Percentiles rank a stretch among this genome's conserved stretches.
Evolutionary conservation across 2,329 filamentous ascomycete species (phyloP).

Genomic region (Diaporthe citriasiana): DNA sequence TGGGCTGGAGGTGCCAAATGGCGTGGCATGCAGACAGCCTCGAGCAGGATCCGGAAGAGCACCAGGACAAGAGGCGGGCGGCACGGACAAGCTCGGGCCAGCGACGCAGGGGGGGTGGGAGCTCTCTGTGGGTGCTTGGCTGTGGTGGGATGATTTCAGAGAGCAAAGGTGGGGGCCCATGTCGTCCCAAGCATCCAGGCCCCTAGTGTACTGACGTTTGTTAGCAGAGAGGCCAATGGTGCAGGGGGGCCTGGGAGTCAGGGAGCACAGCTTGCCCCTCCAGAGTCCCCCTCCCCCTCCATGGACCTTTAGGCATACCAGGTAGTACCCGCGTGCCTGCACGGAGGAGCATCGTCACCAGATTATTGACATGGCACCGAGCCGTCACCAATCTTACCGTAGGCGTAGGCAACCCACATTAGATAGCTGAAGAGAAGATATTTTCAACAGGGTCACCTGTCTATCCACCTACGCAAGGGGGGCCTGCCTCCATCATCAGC

Average conservation of each 20-base stretch:
- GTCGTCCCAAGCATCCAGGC: constrained; percentile 12
- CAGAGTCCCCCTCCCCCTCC: constrained; percentile 24
- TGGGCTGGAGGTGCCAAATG: not conserved
- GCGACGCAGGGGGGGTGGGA: constrained; percentile 8
- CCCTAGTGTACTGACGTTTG: too few species aligned
- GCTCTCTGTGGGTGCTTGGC: constrained; percentile 19
- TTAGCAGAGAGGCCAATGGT: too few species aligned
- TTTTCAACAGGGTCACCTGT: constrained; percentile 29
- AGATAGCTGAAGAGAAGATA: not conserved
- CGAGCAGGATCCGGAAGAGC: constrained; percentile 15
- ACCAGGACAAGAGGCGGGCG: not conserved
- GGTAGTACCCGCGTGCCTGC: not conserved
- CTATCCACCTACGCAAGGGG: constrained; percentile 22
- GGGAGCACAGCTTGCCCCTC: constrained; percentile 33
- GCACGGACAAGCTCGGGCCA: constrained; percentile 27
- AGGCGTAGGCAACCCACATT: not conserved
- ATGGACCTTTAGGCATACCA: not conserved
- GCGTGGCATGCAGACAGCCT: constrained; percentile 21
- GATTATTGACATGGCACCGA: constrained; percentile 11
- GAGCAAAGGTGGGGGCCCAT: constrained; percentile 30
- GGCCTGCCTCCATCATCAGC: not conserved
- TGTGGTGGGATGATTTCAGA: constrained; percentile 29
- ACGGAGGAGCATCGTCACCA: not conserved
- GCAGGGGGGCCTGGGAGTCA: not conserved
- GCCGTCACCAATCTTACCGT: not conserved